Evolutionary conservation across 2,329 filamentous ascomycete genomes (phyloP).

Genomic region (Colletotrichum abscissum): DNA sequence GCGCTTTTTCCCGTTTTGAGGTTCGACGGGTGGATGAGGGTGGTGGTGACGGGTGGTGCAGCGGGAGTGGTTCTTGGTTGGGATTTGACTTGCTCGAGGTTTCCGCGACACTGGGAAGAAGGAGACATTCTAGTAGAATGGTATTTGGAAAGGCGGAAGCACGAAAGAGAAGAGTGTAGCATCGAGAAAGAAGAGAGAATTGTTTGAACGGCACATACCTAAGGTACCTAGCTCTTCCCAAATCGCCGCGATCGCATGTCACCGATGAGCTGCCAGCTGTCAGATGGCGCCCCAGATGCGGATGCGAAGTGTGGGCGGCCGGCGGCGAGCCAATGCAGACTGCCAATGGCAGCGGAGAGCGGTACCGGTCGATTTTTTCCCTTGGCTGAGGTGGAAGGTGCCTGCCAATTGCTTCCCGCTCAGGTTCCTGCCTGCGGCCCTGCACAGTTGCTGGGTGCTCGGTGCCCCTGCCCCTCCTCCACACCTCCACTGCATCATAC

Average conservation of each 20-base stretch:
- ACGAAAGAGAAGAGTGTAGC: background rate
- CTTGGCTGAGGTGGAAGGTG: background rate
- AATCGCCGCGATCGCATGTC: background rate
- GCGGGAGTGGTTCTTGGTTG: background rate
- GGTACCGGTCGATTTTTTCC: constrained; percentile 28
- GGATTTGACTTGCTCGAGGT: background rate
- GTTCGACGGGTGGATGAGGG: background rate
- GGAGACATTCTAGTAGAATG: no score
- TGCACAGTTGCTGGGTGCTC: constrained; percentile 2
- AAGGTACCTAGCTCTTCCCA: no score
- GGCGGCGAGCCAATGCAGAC: background rate
- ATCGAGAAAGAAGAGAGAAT: background rate
- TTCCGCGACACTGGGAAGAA: background rate
- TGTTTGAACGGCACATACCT: no score
- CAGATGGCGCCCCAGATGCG: background rate
- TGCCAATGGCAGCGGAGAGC: background rate
- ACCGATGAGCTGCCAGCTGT: background rate
- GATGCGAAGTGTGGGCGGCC: background rate
- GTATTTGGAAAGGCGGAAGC: background rate
- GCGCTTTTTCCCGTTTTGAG: background rate
- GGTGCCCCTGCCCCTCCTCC: constrained; percentile 37
- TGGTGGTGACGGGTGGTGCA: background rate
- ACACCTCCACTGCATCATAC: constrained; percentile 37
- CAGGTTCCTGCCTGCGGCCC: background rate
- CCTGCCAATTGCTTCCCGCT: constrained; percentile 1